Base-by-base conservation (phyloP, 345 rosid species). In the Moricandia moricandioides region DNA sequence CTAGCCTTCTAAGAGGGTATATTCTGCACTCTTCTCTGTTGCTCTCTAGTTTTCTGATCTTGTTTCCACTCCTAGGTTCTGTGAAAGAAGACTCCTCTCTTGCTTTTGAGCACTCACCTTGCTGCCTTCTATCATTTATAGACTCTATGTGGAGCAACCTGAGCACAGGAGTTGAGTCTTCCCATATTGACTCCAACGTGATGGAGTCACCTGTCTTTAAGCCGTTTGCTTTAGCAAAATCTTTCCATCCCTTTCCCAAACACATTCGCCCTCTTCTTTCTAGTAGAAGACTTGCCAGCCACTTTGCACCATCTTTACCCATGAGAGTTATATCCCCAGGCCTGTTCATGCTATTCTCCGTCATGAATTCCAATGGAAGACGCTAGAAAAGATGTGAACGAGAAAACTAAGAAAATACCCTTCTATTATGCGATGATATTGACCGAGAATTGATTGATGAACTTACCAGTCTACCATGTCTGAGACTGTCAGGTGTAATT, bases 1-100 rank as follows among this genome's bases (percentile, higher is more conserved):
- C 45, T 21, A 54, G 33, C 47, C 11, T 40, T 65, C 8, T 6
- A 65, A 4, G n/a, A 65, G 47, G 47, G 57, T 65, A 8, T 17
- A 39, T 74, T n/a, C 63, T 59, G 39, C 39, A 30, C 63, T 59
- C 70, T 64, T 73, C 71, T 29, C 26, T 62, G 55, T 52, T 71
- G 31, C 31, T 43, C 43, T 40, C 74, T 59, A 39, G 31, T 43
- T 43, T 51, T 16, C 31, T 29, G n/a, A 58, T 71, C 61, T 30
- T 49, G 12, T 62, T 35, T 49, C 51, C 69, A 51, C 18, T 24
- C 61, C 35, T 49, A 62, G 5, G 61, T 61, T 13, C 56, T 40
- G 24, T 40, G 24, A 31, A 64, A 54, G 14, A 31, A 73, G 70
- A 73, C 43, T 55, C 31, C 57, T 30, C 63, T 30, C 21, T 59